Base-by-base conservation (phyloP, 345 rosid genomes). In the Murraya koenigii region DNA sequence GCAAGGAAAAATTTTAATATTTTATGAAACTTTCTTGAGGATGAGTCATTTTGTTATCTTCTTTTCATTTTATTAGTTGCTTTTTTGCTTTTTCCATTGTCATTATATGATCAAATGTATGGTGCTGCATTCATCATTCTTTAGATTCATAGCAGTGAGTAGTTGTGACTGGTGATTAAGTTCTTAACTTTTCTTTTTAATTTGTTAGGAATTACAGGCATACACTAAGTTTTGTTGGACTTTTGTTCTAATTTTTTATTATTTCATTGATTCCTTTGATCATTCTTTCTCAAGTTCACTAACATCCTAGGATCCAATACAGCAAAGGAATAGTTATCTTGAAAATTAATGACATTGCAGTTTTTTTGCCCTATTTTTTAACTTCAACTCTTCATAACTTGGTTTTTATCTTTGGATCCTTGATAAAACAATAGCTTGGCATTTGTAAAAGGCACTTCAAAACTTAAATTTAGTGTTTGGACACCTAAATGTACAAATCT, bases 161-260 rank as follows among this genome's bases (percentile, higher is more conserved):
- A 72, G 79, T 81, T 78, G 84, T 75, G 82, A 77, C 2, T 81
- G 79, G 84, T 75, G 82, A 77, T 5, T 22, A 23, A 26, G 32
- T 49, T 77, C 72, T 66, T 39, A 28, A 7, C 69, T 44, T 56
- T 72, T 7, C 32, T 63, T 23, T 32, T 19, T 66, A 44, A 38
- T 39, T 13, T 41, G 72, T 60, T 68, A 67, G 60, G 78, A 68
- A 74, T 65, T 36, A 25, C 11, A 75, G 74, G 62, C 68, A 54
- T 62, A 76, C 84, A 82, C 85, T 80, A 82, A 36, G 81, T 80
- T 64, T 76, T 82, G 82, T 85, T 81, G 80, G 86, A 36, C n/a
- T 28, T 75, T 60, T 61, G 59, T 65, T 65, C 28, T 66, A 32
- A 33, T n/a, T 80, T 69, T 59, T 41, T 69, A 75, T 75, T 56